Evolutionary conservation across 805 yeast genomes (phyloP), one percentile per base, ranked within the genome.

Genomic region (Ogataea neopini): DNA sequence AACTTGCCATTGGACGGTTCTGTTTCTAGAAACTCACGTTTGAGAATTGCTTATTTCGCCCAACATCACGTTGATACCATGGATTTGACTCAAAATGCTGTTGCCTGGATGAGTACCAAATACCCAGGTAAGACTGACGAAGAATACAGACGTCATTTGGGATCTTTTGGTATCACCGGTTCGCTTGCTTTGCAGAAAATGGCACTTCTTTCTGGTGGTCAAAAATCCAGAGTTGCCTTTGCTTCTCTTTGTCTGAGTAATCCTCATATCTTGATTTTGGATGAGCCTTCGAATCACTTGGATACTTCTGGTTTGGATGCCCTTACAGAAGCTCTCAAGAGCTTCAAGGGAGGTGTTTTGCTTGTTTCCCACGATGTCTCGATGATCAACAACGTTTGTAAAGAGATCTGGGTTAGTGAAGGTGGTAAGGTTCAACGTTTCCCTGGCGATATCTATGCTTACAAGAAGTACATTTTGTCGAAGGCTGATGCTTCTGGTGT

Each of bases 221-320:
- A 94, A 66, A 94, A 94, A 68, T 90, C 97, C 22, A 82, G 99
- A 71, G 99, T 94, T 44, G 98, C 98, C 0, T 94, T 94, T 72
- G 98, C 99, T 7, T 92, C 97, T 13, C 75, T 94, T 54, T 89
- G 97, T 71, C 75, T 94, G 60, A 79, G 79, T 51, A 85, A 86
- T 53, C 99, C 99, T 15, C 99, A 94, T 66, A 82, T 94, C 37
- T 75, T 94, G 61, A 83, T 94, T 61, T 73, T 94, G 56, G 99
- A 94, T 76, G 99, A 94, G 77, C 99, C 99, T 69, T 88, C 97
- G 6, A 94, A 94, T 72, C 99, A 94, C 71, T 81, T 94, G 78
- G 99, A 94, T 85, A 92, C 97, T 7, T 85, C 96, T 29, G 99
- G 97, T 79, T 75, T 94, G 61, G 99, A 94, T 67, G 99, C 99